Evolutionary conservation across 192 early-diverging fungal genomes (phyloP).

Genomic region (Backusella tuberculispora): DNA sequence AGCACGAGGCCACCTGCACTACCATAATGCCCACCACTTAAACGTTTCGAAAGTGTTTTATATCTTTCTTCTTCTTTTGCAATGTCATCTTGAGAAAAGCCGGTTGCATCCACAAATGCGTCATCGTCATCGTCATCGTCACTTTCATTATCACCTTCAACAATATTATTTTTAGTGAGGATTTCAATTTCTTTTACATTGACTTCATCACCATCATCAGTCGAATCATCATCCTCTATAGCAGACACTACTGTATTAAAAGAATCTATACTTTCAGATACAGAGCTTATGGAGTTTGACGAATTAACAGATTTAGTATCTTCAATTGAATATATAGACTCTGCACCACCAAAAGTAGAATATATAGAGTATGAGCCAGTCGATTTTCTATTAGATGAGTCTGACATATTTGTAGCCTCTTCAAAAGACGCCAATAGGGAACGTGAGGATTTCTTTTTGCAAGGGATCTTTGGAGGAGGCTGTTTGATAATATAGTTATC

Average conservation of each 20-base stretch:
- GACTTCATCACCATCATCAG: neutral
- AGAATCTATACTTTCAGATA: conserved; percentile 21
- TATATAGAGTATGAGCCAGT: conserved; percentile 28
- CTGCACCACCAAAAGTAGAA: conserved; percentile 24
- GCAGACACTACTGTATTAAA: conserved; percentile 25
- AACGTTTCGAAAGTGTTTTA: conserved; percentile 30
- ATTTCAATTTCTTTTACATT: neutral
- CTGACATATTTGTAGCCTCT: neutral
- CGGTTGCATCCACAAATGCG: conserved; percentile 32
- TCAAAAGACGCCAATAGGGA: neutral
- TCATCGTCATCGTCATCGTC: conserved; percentile 31
- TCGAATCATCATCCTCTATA: conserved; percentile 1
- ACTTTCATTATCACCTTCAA: neutral
- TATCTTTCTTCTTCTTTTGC: conserved; percentile 20
- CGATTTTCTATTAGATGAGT: conserved; percentile 16
- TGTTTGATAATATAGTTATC: conserved; percentile 2
- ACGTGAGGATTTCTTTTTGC: neutral
- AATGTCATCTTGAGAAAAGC: conserved; percentile 32
- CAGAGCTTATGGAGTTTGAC: neutral
- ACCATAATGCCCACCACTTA: conserved; percentile 39
- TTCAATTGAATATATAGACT: conserved; percentile 12
- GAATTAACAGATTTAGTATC: neutral
- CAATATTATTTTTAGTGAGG: neutral
- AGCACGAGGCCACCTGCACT: conserved; percentile 43
- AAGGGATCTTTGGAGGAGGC: neutral